Percentiles rank a stretch among this genome's conserved stretches.
Conservation (phyloP, 257 asterid species). For the Rhazya stricta region DNA sequence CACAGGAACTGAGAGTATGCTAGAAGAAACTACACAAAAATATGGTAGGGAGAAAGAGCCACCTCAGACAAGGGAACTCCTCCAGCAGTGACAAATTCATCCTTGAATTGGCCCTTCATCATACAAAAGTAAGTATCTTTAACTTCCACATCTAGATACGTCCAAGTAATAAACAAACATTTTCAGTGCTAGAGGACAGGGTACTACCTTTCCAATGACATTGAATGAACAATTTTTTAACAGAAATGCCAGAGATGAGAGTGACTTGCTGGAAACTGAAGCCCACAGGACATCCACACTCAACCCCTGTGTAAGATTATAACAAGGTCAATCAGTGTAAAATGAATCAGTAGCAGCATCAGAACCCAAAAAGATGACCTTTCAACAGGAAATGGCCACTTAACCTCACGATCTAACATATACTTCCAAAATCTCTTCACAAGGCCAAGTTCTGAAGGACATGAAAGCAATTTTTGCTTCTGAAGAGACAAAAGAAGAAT, state of each 20-base stretch:
- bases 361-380: conserved; percentile 20
- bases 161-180: neutral
- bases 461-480: conserved; percentile 76
- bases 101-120: conserved; percentile 90
- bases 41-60: conserved; percentile 20
- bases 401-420: conserved; percentile 68
- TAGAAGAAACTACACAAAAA: conserved; percentile 1
- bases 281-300: conserved; percentile 78
- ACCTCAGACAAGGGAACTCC: conserved; percentile 98
- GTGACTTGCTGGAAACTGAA: conserved; percentile 55
- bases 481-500: conserved; percentile 28
- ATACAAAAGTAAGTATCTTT: conserved; percentile 9
- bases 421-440: conserved; percentile 94
- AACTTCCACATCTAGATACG: conserved; percentile 8
- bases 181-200: conserved; percentile 8
- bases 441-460: conserved; percentile 64
- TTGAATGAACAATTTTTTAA: conserved; percentile 57
- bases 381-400: conserved; percentile 22
- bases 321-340: conserved; percentile 13
- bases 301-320: conserved; percentile 43
- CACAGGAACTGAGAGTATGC: neutral
- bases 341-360: conserved; percentile 6
- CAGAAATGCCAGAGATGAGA: conserved; percentile 49
- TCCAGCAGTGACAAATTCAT: conserved; percentile 96
- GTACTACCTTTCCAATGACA: conserved; percentile 75